Base-by-base conservation (phyloP, 2,329 filamentous ascomycete species). In the Chrysoporthe deuterocubensis region DNA sequence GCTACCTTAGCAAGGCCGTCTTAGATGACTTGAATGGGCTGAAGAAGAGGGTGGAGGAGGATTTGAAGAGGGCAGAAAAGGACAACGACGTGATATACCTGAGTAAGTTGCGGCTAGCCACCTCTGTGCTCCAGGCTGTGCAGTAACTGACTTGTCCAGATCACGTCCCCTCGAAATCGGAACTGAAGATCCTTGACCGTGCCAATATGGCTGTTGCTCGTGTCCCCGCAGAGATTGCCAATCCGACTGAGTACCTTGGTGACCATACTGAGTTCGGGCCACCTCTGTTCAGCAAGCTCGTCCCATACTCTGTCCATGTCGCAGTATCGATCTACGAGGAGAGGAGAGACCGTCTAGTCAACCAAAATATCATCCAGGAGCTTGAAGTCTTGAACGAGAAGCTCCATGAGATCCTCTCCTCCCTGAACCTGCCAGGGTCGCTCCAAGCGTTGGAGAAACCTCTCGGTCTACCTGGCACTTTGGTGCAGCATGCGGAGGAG, bases 81-180 rank as follows among this genome's bases (percentile, higher is more conserved):
- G 96, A 99, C 76, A 99, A 99, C 72, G 95, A 99, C 77, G 84
- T 97, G 73, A 97, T 99, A 18, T 99, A 97, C 76, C 82, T 98
- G 2, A 87, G 90, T 90, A 80, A 72, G 86, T 79, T n/a, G 42
- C n/a, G 9, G 13, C n/a, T 18, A 1, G 2, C 34, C 2, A 14
- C 62, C 3, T 8, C 32, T 8, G 34, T 21, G 16, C 8, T 16
- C 13, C 32, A 2, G 21, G 13, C 7, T 37, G 6, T 14, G 13
- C 14, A n/a, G 37, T 16, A 68, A 68, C 79, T 83, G 72, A 82
- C 72, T 16, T 60, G 52, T 58, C 18, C 72, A 87, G 85, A 92
- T 63, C 86, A 91, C 0, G 93, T 98, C 1, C 93, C 95, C 2
- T 89, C 93, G 13, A 97, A 97, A 74, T 89, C 93, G 3, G 94